Evolutionary conservation across 2,329 filamentous ascomycete species (phyloP).

Genomic region (Sporothrix schenckii): DNA sequence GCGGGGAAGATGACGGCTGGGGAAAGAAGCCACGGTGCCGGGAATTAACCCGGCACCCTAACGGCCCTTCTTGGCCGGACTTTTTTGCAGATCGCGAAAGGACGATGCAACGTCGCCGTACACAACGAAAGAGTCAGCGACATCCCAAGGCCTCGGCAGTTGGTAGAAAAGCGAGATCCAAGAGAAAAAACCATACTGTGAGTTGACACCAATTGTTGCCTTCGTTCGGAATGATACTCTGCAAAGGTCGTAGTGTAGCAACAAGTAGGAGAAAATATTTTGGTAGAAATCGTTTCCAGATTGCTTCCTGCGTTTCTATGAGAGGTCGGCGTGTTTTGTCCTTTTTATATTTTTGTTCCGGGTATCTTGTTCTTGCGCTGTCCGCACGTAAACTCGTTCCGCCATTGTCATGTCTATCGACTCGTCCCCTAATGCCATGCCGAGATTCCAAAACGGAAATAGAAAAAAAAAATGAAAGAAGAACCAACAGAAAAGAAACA

Average conservation of each 20-base stretch:
- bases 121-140: neutral
- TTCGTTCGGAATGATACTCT: neutral
- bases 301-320: neutral
- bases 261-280: neutral
- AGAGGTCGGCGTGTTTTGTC: neutral
- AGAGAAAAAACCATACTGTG: neutral
- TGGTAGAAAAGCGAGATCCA: neutral
- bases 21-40: neutral
- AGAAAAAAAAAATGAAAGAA: neutral
- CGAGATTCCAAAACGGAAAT: conserved; percentile 6
- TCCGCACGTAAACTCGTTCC: neutral
- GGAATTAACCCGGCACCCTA: neutral
- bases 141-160: neutral
- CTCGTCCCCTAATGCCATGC: neutral
- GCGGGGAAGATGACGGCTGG: neutral
- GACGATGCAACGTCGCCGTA: neutral
- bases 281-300: neutral
- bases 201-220: neutral
- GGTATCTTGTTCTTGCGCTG: conserved; percentile 18
- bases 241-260: neutral
- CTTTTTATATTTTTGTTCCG: conserved; percentile 1
- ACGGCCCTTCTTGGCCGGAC: neutral
- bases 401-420: neutral
- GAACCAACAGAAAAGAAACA: neutral
- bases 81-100: neutral